Evolutionary conservation across 441 rosid genomes (phyloP), one percentile per base, ranked within the genome.

Genomic region (Cnidoscolus chayamansa): DNA sequence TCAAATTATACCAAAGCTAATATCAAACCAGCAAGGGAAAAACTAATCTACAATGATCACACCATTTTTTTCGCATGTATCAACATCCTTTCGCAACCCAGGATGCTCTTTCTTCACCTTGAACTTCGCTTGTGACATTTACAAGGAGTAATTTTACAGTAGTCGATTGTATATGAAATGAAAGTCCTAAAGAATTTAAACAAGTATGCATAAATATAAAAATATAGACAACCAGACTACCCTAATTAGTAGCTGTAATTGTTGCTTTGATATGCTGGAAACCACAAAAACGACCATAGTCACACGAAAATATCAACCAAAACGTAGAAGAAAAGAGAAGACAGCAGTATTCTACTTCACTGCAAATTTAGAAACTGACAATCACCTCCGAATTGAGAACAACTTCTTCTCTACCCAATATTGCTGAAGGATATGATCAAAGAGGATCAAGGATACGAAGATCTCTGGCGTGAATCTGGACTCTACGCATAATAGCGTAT

Each of bases 381-480:
- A 7, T 25, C n/a, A 90, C 99, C 97, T 95, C 99, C 77, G 92
- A 82, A 78, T 95, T 95, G 57, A 95, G 84, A n/a, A 95, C 99
- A 74, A 95, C 99, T 65, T 88, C 68, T 73, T 95, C 99, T 19
- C 99, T 83, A 66, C 98, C 99, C 49, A 95, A 94, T 68, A 95
- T 92, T 58, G 99, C 83, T 10, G 99, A 95, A 50, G 99, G 99
- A 37, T 92, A 92, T 2, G 98, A 95, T 12, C 92, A 78, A 74
- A 91, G 86, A 9, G 99, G 99, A 72, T 95, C 99, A 61, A 95
- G 93, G 77, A 92, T 91, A 64, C 98, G 88, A 54, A 95, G 97
- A 81, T 95, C 99, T 30, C 98, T 97, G 1, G 99, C 98, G 78
- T 92, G 99, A 81, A 95, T 95, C 83, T 91, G 92, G 49, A 87